Conservation (phyloP, 331 rosid genomes). For the Stylosanthes scabra region DNA sequence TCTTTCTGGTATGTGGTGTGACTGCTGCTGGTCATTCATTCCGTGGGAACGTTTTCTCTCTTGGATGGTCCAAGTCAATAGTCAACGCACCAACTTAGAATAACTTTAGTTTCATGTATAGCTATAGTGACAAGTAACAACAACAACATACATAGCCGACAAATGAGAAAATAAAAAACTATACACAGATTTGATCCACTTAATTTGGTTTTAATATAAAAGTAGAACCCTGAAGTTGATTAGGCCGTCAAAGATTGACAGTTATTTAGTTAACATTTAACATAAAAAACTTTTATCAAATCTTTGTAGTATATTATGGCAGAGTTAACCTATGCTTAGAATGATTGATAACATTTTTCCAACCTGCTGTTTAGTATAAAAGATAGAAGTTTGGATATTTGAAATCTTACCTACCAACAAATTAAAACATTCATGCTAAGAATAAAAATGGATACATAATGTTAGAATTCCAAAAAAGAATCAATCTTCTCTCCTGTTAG, state of each 20-base stretch:
- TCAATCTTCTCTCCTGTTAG: too few species aligned
- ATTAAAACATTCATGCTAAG: neutral
- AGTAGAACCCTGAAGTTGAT: too few species aligned
- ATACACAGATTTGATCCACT: neutral
- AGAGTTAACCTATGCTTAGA: neutral
- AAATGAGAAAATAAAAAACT: slow-evolving; percentile 10
- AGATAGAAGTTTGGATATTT: too few species aligned
- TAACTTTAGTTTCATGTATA: too few species aligned
- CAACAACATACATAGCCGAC: slow-evolving; percentile 36
- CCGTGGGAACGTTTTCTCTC: neutral
- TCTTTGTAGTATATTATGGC: too few species aligned
- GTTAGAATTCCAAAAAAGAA: neutral
- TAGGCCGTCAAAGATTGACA: too few species aligned
- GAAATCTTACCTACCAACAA: too few species aligned
- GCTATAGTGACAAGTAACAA: too few species aligned
- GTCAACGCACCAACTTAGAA: neutral
- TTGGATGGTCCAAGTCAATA: slow-evolving; percentile 27
- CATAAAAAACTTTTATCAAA: too few species aligned
- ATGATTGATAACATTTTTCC: slow-evolving; percentile 7
- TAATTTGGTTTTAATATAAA: neutral
- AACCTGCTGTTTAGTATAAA: neutral
- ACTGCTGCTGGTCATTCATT: slow-evolving; percentile 22
- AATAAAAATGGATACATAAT: too few species aligned
- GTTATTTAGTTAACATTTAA: too few species aligned
- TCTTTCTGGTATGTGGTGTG: neutral